Evolutionary conservation across 768 basidiomycete genomes (phyloP), one percentile per base, ranked within the genome.

Genomic region (Phanerochaete carnosa): DNA sequence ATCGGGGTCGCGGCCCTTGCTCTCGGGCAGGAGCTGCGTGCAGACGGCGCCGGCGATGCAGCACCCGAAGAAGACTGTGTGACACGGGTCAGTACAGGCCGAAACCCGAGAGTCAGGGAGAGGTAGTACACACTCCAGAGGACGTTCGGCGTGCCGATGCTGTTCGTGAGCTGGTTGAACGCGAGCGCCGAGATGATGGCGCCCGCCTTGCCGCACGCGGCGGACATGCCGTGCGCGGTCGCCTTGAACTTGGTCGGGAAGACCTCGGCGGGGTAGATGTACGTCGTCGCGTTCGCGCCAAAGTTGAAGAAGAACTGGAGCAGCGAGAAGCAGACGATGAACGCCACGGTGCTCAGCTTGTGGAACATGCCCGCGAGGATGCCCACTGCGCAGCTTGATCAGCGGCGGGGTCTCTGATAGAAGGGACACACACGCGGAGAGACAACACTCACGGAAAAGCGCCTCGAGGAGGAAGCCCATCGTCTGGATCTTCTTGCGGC

Each of bases 211-310:
- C 91, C 91, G 43, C 74, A 75, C 0, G 89, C 91, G 2, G 91
- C 90, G 1, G 84, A 85, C 13, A 90, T 74, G 29, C 91, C 91
- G 69, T 92, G 90, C 15, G 89, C 90, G 51, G 81, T 81, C 26
- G 86, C 88, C 47, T 85, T 81, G 74, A 84, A 90, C 37, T 85
- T 78, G 1, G 91, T 92, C 0, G 90, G 91, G 77, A 90, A 91
- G 12, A 91, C 85, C 73, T 91, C 89, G 3, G 86, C 87, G 2
- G 90, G 87, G 68, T 89, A 88, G 65, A 92, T 73, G 57, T 58
- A 58, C 8, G 57, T 58, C 47, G 57, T 58, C 19, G 57, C 45
- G 57, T 58, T 58, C 19, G 57, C 57, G 57, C 57, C 57, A 26
- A 58, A 58, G 46, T 58, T 58, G 57, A 58, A 58, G 47, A 58